phyloP scores from a whole-genome alignment of 352 stramenopile genomes.

The Phytophthora megakarya region DNA sequence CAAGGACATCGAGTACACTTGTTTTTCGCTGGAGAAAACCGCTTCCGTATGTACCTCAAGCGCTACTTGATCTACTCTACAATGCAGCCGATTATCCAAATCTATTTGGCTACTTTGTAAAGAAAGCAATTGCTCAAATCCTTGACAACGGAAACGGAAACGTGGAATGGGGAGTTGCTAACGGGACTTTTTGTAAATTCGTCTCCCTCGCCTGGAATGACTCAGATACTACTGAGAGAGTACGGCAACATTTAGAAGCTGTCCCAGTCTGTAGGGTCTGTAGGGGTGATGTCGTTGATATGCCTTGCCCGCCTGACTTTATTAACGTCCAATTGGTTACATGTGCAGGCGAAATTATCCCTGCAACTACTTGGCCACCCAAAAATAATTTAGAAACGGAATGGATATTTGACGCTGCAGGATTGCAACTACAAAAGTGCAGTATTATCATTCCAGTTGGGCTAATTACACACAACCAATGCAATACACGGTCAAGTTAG shows the following conservation, averaged over 20 bases:
- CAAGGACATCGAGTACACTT: not conserved
- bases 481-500: not conserved
- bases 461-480: not conserved
- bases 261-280: too few species aligned
- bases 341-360: not conserved
- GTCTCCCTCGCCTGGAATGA: constrained; percentile 1
- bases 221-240: not conserved
- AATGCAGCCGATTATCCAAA: not conserved
- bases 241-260: not conserved
- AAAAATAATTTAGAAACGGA: not conserved
- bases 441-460: not conserved
- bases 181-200: not conserved
- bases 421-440: not conserved
- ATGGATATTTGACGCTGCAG: not conserved
- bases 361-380: not conserved
- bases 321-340: not conserved
- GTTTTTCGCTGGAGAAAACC: not conserved
- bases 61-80: not conserved
- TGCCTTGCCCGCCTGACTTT: not conserved
- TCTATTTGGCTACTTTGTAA: not conserved
- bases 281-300: not conserved
- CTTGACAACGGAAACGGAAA: not conserved
- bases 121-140: not conserved
- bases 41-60: not conserved
- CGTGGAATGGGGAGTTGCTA: not conserved